Evolutionary conservation across 345 rosid species (phyloP).

Genomic region (Rhizophora mangle): DNA sequence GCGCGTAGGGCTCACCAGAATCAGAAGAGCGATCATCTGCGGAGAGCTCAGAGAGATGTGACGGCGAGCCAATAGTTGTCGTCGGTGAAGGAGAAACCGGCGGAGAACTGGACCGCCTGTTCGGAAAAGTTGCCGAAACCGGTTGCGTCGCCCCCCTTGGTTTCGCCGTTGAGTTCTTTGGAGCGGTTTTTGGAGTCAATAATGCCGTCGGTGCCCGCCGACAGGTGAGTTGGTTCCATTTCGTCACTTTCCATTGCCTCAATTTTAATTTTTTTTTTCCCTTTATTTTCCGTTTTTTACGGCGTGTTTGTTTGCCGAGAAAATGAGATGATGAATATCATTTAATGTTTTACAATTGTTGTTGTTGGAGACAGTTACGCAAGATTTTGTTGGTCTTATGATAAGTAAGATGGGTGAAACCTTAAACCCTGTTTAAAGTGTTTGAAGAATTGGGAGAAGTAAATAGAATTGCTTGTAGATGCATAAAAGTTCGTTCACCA

Average conservation of each 20-base stretch:
- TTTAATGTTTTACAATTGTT: not conserved
- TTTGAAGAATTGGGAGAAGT: not conserved
- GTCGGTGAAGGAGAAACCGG: constrained; percentile 13
- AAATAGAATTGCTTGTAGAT: not conserved
- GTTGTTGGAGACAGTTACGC: not conserved
- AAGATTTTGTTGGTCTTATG: not conserved
- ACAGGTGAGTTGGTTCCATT: not conserved
- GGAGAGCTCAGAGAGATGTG: constrained; percentile 42
- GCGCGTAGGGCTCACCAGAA: constrained; percentile 36
- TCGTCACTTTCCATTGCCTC: not conserved
- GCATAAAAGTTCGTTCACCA: not conserved
- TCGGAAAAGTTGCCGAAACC: constrained; percentile 20
- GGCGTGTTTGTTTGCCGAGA: not conserved
- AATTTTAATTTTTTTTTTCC: too few relatives aligned
- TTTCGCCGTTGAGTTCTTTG: constrained; percentile 39
- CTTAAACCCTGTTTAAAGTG: not conserved
- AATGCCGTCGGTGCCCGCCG: constrained; percentile 49
- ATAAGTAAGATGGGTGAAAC: not conserved
- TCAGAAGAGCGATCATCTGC: constrained; percentile 34
- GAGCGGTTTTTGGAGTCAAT: constrained; percentile 55
- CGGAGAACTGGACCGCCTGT: constrained; percentile 17
- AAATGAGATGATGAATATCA: not conserved
- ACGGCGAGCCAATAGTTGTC: constrained; percentile 24
- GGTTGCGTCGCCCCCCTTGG: constrained; percentile 14
- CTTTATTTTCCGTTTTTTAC: not conserved